Evolutionary conservation across 2,329 filamentous ascomycete genomes (phyloP), one percentile per base, ranked within the genome.

Genomic region (Aphanocladium album): DNA sequence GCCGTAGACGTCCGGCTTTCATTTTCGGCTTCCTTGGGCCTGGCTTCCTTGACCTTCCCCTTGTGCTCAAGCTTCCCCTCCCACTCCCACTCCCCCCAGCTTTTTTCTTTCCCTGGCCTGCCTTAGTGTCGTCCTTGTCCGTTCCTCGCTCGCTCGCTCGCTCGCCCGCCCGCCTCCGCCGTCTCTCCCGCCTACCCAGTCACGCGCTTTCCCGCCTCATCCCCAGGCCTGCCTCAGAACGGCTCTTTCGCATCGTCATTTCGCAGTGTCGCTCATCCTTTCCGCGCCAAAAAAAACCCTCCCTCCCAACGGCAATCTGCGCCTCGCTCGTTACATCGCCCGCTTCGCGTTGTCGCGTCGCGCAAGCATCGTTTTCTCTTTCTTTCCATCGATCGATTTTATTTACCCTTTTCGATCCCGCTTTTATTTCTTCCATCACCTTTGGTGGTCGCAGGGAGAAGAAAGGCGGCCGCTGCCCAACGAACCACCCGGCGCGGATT

Each of bases 161-260:
- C n/a, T n/a, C n/a, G n/a, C n/a, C n/a, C n/a, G n/a, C n/a, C n/a
- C n/a, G n/a, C n/a, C n/a, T 33, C n/a, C 47, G 5, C n/a, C 25
- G 8, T 11, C 25, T 21, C 23, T 6, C 30, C 46, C 60, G 6
- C 39, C 66, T 62, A 62, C 65, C 66, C 63, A 68, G 71, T 74
- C 71, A 74, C 72, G 71, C 71, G 72, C 71, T 73, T 73, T 72
- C 69, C 69, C 72, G 71, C 68, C 70, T 63, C 62, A 63, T 64
- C 65, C 68, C 68, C 59, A 45, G 66, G 68, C 69, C 69, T 51
- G 43, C 21, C 30, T 33, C 66, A 69, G 62, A 67, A 71, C 69
- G 68, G 65, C 69, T 64, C 69, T 60, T 46, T 51, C 60, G 35
- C 69, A 70, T 69, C 67, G 66, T 69, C 67, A 46, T 52, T 56